These are phyloP conservation scores for Vitellaria paradoxa DNA, from an alignment of 179 eudicot species.

Conservation along the genomic window DNA sequence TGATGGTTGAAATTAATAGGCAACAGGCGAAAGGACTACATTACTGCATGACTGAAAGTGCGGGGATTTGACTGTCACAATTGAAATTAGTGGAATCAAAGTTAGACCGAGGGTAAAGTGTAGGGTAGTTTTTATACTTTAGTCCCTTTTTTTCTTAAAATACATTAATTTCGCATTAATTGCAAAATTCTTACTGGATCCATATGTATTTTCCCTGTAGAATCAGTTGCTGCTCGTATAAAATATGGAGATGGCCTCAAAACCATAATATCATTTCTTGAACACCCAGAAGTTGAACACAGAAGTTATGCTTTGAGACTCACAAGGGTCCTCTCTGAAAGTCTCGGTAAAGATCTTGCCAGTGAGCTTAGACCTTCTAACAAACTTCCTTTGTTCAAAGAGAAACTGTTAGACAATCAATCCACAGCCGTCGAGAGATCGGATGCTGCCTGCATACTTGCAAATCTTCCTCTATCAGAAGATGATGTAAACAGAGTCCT, in stretches of 20 bases:
- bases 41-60: no score
- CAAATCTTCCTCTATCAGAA: slow-evolving; percentile 49
- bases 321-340: slow-evolving; percentile 48
- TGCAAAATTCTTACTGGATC: neutral
- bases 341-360: slow-evolving; percentile 33
- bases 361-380: slow-evolving; percentile 34
- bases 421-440: slow-evolving; percentile 45
- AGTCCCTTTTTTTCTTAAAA: no score
- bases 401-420: slow-evolving; percentile 38
- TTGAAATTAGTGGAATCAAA: no score
- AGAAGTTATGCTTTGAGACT: slow-evolving; percentile 46
- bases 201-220: slow-evolving; percentile 30
- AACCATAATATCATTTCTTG: slow-evolving; percentile 41
- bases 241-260: slow-evolving; percentile 49
- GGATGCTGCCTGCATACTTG: slow-evolving; percentile 53
- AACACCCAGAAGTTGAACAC: slow-evolving; percentile 38
- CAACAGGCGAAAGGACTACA: no score
- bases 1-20: no score
- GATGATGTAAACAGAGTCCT: slow-evolving; percentile 46
- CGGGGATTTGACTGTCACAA: no score
- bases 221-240: slow-evolving; percentile 46
- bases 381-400: slow-evolving; percentile 40
- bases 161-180: neutral
- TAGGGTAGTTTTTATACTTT: no score
- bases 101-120: no score